These are phyloP conservation scores for Diaporthe nobilis DNA, from an alignment of 2,329 filamentous ascomycete species.

Conservation along the genomic window DNA sequence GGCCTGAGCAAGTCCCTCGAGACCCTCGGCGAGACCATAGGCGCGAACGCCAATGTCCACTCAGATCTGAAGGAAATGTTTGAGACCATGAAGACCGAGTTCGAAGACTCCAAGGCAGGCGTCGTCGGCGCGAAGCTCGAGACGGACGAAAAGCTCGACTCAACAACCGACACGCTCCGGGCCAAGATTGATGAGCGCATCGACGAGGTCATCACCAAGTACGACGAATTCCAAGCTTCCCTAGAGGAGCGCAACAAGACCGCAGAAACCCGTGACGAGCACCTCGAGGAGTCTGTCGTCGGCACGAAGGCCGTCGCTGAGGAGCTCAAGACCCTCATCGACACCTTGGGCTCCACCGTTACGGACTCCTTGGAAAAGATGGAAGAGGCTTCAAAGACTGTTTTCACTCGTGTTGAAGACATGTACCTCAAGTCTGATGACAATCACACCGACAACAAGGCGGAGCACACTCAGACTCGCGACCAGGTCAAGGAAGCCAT, in stretches of 20 bases:
- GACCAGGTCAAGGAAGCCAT: slow-evolving; percentile 84
- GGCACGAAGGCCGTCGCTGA: slow-evolving; percentile 86
- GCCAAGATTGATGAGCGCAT: slow-evolving; percentile 76
- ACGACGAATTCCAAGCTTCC: slow-evolving; percentile 84
- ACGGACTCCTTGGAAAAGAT: slow-evolving; percentile 89
- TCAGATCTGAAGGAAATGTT: slow-evolving; percentile 80
- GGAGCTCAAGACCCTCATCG: slow-evolving; percentile 88
- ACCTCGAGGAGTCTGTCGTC: slow-evolving; percentile 80
- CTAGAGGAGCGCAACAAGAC: slow-evolving; percentile 82
- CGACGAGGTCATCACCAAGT: slow-evolving; percentile 84
- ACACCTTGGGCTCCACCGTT: slow-evolving; percentile 85
- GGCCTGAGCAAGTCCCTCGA: slow-evolving; percentile 79
- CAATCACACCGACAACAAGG: slow-evolving; percentile 78
- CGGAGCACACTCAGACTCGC: slow-evolving; percentile 86
- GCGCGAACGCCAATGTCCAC: slow-evolving; percentile 68
- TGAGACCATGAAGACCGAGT: slow-evolving; percentile 84
- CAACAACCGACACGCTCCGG: slow-evolving; percentile 67
- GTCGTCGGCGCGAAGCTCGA: slow-evolving; percentile 87
- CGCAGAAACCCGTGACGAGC: slow-evolving; percentile 79
- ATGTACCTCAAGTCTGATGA: slow-evolving; percentile 83
- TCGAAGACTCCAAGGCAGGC: slow-evolving; percentile 87
- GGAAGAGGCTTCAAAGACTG: slow-evolving; percentile 87
- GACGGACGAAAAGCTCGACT: slow-evolving; percentile 81
- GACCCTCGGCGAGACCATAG: slow-evolving; percentile 73
- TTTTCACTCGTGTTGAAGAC: slow-evolving; percentile 86